Evolutionary conservation across 495 filamentous ascomycete genomes (phyloP).

Genomic region (Aspergillus saccharolyticus): DNA sequence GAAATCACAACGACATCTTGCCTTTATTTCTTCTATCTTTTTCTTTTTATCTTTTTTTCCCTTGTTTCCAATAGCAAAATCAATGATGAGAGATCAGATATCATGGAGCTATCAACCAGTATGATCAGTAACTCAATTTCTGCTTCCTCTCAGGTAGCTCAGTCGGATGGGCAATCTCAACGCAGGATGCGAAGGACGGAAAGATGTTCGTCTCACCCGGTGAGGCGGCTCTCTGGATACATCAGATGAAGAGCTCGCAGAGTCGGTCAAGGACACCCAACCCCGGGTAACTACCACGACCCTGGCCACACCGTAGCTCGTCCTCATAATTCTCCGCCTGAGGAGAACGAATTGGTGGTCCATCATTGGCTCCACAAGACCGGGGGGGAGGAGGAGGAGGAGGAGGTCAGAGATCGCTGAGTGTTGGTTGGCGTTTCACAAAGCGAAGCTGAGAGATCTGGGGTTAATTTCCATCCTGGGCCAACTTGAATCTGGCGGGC

Average conservation of each 20-base stretch:
- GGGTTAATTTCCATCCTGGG: conserved; percentile 7
- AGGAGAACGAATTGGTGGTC: not conserved
- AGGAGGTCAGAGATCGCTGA: not conserved
- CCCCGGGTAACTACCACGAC: conserved; percentile 4
- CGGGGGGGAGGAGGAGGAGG: not conserved
- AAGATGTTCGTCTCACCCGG: not conserved
- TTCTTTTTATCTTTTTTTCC: no score
- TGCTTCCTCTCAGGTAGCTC: not conserved
- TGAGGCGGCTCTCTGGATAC: conserved; percentile 7
- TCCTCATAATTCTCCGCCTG: conserved; percentile 9
- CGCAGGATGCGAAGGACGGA: not conserved
- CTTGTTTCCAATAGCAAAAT: not conserved
- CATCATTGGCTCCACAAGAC: not conserved
- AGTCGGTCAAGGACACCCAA: conserved; percentile 7
- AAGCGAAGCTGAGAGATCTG: conserved; percentile 9
- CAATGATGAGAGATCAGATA: not conserved
- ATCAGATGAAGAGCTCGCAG: conserved; percentile 1
- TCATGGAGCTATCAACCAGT: not conserved
- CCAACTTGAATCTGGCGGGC: conserved; percentile 1
- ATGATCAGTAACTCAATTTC: not conserved
- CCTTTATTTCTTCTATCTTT: not conserved
- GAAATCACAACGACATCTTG: not conserved
- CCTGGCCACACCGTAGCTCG: not conserved
- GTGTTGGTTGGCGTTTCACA: conserved; percentile 1
- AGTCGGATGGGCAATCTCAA: not conserved